Percentiles rank a stretch among this genome's conserved stretches.
These are phyloP conservation scores for Chaetothyriales sp. DNA, from an alignment of 2,329 filamentous ascomycete genomes.

Conservation along the genomic window DNA sequence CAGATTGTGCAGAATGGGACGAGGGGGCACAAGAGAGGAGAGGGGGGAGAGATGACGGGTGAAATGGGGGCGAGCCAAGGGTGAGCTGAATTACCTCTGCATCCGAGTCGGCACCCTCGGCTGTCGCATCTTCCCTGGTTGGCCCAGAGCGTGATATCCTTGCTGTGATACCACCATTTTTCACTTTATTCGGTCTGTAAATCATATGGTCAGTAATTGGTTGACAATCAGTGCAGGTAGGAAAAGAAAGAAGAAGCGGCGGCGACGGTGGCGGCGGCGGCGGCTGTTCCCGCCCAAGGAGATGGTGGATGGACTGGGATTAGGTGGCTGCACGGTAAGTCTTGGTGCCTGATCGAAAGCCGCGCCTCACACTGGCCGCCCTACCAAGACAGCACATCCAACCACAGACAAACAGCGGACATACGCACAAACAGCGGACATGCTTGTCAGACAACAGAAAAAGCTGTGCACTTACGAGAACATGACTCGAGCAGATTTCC, in stretches of 20 bases:
- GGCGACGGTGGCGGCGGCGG: background rate
- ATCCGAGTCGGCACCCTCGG: slow-evolving; percentile 20
- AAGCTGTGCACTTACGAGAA: slow-evolving; percentile 37
- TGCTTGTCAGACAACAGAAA: background rate
- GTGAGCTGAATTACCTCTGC: slow-evolving; percentile 36
- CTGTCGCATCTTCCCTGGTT: slow-evolving; percentile 10
- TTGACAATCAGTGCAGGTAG: background rate
- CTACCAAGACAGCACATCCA: background rate
- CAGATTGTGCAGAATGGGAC: too few species aligned
- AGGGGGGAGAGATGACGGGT: slow-evolving; percentile 6
- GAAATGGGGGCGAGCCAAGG: slow-evolving; percentile 1
- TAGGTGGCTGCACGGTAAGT: background rate
- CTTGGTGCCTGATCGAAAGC: background rate
- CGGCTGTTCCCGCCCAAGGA: background rate
- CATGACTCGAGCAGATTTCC: slow-evolving; percentile 52
- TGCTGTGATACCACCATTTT: slow-evolving; percentile 16
- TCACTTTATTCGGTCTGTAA: slow-evolving; percentile 18
- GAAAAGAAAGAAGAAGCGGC: background rate
- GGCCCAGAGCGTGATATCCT: slow-evolving; percentile 18
- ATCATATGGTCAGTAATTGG: slow-evolving; percentile 2
- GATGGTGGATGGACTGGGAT: background rate
- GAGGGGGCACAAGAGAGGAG: too few species aligned
- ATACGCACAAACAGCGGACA: background rate
- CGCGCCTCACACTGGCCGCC: background rate
- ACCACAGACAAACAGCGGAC: background rate